These are phyloP conservation scores for Arabidopsis lyrata DNA, from an alignment of 441 rosid genomes.

Conservation along the genomic window DNA sequence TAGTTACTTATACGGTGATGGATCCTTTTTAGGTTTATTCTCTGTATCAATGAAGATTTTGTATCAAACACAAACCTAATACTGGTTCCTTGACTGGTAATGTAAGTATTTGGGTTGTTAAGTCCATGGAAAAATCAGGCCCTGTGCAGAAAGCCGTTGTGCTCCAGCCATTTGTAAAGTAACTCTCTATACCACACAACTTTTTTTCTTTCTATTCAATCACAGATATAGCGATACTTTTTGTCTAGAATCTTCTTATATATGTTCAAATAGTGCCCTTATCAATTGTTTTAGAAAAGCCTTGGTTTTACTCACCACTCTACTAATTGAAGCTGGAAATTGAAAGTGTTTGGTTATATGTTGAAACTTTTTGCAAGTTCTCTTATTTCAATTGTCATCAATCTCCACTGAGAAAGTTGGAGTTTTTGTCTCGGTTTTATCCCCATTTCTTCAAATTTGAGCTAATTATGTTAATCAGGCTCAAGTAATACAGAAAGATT, in stretches of 20 bases:
- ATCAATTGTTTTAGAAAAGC: background rate
- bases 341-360: background rate
- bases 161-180: constrained; percentile 48
- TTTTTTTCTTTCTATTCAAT: constrained; percentile 1
- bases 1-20: constrained; percentile 2
- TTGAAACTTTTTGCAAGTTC: constrained; percentile 2
- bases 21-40: background rate
- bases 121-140: constrained; percentile 38
- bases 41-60: constrained; percentile 28
- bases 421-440: background rate
- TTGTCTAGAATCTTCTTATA: background rate
- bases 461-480: constrained; percentile 16
- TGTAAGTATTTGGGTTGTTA: constrained; percentile 9
- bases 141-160: constrained; percentile 42
- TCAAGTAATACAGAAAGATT: background rate
- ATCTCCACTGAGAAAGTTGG: background rate
- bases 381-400: background rate
- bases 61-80: background rate
- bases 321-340: background rate
- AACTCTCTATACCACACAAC: constrained; percentile 6
- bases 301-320: background rate
- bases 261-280: background rate
- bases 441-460: background rate
- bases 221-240: background rate
- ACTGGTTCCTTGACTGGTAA: constrained; percentile 12